These are phyloP conservation scores for Neotropicomus parvogracilis DNA, from an alignment of 1,284 basidiomycete species.

Conservation along the genomic window DNA sequence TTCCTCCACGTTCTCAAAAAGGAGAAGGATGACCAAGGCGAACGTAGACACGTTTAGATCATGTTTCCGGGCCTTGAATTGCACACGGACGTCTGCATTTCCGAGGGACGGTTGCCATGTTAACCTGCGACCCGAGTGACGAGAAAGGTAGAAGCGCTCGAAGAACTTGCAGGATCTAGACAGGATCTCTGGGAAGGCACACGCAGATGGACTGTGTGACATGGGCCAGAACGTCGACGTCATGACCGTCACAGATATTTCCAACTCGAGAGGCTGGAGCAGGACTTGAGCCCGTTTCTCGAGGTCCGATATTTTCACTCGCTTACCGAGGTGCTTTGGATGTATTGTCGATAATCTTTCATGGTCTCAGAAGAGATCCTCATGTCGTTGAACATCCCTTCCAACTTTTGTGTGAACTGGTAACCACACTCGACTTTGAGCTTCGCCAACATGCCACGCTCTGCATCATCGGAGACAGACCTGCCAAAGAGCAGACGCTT, in stretches of 20 bases:
- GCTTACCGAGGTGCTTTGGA: slow-evolving; percentile 54
- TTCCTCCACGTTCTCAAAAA: slow-evolving; percentile 76
- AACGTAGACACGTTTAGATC: slow-evolving; percentile 94
- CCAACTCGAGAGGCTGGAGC: slow-evolving; percentile 63
- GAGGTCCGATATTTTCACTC: neutral
- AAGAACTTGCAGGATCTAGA: slow-evolving; percentile 70
- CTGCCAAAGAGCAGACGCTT: slow-evolving; percentile 85
- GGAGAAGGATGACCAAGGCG: slow-evolving; percentile 82
- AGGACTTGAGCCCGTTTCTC: slow-evolving; percentile 11
- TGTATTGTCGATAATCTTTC: slow-evolving; percentile 65
- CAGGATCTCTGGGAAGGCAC: slow-evolving; percentile 67
- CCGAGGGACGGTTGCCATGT: slow-evolving; percentile 95
- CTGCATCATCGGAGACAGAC: slow-evolving; percentile 95
- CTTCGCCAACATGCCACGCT: slow-evolving; percentile 96
- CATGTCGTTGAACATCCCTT: slow-evolving; percentile 99
- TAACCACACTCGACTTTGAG: slow-evolving; percentile 96
- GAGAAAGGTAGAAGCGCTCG: slow-evolving; percentile 85
- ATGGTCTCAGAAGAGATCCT: slow-evolving; percentile 84
- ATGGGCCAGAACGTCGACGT: slow-evolving; percentile 94
- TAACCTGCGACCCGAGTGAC: slow-evolving; percentile 86
- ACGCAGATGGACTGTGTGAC: slow-evolving; percentile 58
- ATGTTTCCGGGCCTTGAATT: slow-evolving; percentile 79
- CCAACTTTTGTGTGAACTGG: slow-evolving; percentile 96
- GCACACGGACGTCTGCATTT: slow-evolving; percentile 83
- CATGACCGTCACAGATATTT: slow-evolving; percentile 85